A percentile compares a stretch with the other conserved stretches of the same genome.
Evolutionary conservation across 495 filamentous ascomycete genomes (phyloP).

Genomic region (Hyaloscypha variabilis): DNA sequence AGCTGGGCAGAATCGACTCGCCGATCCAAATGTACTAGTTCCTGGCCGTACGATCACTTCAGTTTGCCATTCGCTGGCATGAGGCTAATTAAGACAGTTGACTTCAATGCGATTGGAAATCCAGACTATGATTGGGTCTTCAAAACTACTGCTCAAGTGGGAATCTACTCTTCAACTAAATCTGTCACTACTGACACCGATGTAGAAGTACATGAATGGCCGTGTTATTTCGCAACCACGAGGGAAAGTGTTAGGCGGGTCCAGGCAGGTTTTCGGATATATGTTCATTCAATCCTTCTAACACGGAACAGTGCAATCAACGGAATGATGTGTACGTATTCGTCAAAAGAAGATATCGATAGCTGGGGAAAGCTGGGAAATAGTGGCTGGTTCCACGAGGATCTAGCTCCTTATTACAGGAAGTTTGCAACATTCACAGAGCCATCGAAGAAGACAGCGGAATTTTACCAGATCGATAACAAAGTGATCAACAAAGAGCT

Average conservation of each 20-base stretch:
- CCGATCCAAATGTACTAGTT: conserved; percentile 23
- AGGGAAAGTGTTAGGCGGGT: conserved; percentile 11
- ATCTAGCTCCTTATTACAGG: conserved; percentile 36
- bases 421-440: conserved; percentile 32
- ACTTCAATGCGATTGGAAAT: not conserved
- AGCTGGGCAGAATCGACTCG: conserved; percentile 50
- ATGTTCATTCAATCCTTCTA: not conserved
- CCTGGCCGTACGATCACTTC: not conserved
- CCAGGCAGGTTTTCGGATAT: not conserved
- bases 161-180: not conserved
- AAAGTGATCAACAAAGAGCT: conserved; percentile 4
- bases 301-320: conserved; percentile 8
- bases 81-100: not conserved
- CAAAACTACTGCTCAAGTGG: conserved; percentile 4
- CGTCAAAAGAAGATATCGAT: conserved; percentile 9
- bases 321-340: conserved; percentile 6
- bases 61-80: not conserved
- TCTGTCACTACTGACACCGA: not conserved
- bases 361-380: conserved; percentile 44
- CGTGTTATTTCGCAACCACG: conserved; percentile 7
- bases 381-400: conserved; percentile 42
- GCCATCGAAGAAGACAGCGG: conserved; percentile 8
- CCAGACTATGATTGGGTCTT: conserved; percentile 14
- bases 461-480: conserved; percentile 6
- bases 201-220: conserved; percentile 8